Evolutionary conservation across 768 basidiomycete genomes (phyloP), one percentile per base, ranked within the genome.

Genomic region (Kwoniella bestiolae): DNA sequence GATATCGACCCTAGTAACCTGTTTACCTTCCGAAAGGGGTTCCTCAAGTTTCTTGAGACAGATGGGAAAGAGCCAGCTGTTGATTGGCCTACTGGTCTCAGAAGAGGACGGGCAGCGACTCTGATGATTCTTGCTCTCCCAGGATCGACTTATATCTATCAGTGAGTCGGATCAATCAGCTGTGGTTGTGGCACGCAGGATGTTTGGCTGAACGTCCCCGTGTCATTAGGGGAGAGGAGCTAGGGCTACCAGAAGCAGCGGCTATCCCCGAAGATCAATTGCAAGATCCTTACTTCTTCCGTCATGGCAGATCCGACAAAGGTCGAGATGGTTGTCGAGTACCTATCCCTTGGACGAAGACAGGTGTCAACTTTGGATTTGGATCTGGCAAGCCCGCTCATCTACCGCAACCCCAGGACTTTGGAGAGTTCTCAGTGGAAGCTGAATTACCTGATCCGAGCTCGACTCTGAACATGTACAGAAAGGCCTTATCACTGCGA

Each of bases 271-370:
- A 65, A 14, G 29, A 44, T 14, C 44, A 70, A 23, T 44, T 68
- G n/a, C 75, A 76, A 68, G 75, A 76, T 51, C 75, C 75, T 38
- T 68, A 64, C 11, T 76, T 72, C 63, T 64, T 68, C 67, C 65
- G 70, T 4, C 69, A 53, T 21, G 51, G 68, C 6, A 70, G 72
- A 29, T 46, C 41, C 9, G 68, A 72, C 49, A 68, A 72, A 26
- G 75, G 75, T 51, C 68, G 75, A 41, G 75, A 76, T 29, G 75
- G 75, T n/a, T 76, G 75, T 58, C 49, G 75, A 55, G 72, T 76
- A 4, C 75, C 75, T 9, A 29, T 76, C 6, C 75, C 75, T 18
- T 76, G 75, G 75, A 47, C 47, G 2, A 18, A 31, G 5, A n/a
- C 28, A 7, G 38, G 25, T 11, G 51, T 41, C 29, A 70, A 69